These are phyloP conservation scores for Kodamaea kaohsiungensis DNA, from an alignment of 805 yeast genomes.

Conservation along the genomic window DNA sequence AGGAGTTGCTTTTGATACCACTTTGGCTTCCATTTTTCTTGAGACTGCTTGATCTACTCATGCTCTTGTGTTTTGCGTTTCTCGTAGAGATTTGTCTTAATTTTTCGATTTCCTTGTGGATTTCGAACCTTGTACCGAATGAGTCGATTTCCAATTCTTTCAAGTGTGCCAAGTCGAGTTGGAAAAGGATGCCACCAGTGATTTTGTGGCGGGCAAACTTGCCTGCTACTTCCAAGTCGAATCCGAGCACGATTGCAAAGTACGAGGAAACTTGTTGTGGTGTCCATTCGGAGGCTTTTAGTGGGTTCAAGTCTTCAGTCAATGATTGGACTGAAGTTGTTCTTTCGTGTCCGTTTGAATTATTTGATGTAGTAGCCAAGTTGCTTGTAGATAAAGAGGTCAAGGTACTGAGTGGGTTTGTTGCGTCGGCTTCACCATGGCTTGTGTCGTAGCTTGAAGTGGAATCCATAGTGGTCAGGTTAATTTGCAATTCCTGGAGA, in stretches of 20 bases:
- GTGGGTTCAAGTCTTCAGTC: constrained; percentile 42
- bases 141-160: constrained; percentile 91
- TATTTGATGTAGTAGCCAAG: too few species aligned
- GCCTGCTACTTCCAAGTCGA: constrained; percentile 71
- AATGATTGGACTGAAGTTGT: constrained; percentile 15
- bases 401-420: constrained; percentile 1
- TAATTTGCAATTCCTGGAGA: constrained; percentile 55
- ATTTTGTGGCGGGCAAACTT: constrained; percentile 86
- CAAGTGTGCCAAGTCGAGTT: constrained; percentile 79
- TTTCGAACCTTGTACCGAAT: constrained; percentile 93
- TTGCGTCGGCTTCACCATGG: background rate
- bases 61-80: constrained; percentile 14
- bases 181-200: constrained; percentile 81
- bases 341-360: background rate
- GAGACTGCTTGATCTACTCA: constrained; percentile 13
- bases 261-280: constrained; percentile 84
- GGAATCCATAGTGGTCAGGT: constrained; percentile 11
- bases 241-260: constrained; percentile 66
- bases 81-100: constrained; percentile 36
- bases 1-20: background rate
- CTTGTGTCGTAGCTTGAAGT: constrained; percentile 1
- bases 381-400: background rate
- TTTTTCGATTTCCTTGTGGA: constrained; percentile 83
- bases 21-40: background rate
- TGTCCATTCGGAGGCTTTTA: constrained; percentile 65